Evolutionary conservation across 805 yeast genomes (phyloP).

Genomic region (Myxozyma lipomycoides): DNA sequence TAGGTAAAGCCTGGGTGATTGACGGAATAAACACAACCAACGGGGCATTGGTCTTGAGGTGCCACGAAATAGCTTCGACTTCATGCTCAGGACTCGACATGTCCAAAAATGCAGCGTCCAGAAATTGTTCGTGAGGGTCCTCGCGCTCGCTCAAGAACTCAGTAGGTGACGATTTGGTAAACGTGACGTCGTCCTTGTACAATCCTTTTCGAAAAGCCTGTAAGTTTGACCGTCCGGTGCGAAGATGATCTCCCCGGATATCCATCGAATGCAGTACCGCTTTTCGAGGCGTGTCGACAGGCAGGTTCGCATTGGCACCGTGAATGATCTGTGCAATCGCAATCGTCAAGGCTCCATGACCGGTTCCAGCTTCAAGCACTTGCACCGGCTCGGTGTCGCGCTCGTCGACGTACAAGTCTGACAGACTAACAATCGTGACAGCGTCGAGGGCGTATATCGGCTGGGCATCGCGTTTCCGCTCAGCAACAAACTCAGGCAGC

Average conservation of each 20-base stretch:
- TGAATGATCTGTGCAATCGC: slow-evolving; percentile 45
- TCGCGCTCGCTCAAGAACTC: slow-evolving; percentile 30
- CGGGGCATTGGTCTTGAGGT: slow-evolving; percentile 44
- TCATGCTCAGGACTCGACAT: slow-evolving; percentile 45
- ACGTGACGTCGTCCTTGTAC: slow-evolving; percentile 45
- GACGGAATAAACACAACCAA: slow-evolving; percentile 48
- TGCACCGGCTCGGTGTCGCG: slow-evolving; percentile 37
- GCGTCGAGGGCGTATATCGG: slow-evolving; percentile 53
- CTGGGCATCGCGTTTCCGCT: slow-evolving; percentile 45
- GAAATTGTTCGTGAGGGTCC: slow-evolving; percentile 32
- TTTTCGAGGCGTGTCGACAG: slow-evolving; percentile 37
- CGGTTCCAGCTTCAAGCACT: slow-evolving; percentile 53
- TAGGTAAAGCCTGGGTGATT: slow-evolving; percentile 46
- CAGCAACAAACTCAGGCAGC: slow-evolving; percentile 46
- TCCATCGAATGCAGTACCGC: slow-evolving; percentile 49
- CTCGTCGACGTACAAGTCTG: slow-evolving; percentile 45
- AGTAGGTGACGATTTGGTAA: slow-evolving; percentile 38
- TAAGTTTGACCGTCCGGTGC: slow-evolving; percentile 43
- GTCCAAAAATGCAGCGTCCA: slow-evolving; percentile 47
- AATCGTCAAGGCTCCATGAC: slow-evolving; percentile 50
- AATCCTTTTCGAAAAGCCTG: slow-evolving; percentile 44
- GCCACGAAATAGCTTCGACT: slow-evolving; percentile 36
- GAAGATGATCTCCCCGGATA: slow-evolving; percentile 40
- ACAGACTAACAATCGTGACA: slow-evolving; percentile 44
- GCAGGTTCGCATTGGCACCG: slow-evolving; percentile 41